Evolutionary conservation across 345 rosid species (phyloP).

Genomic region (Pelargonium nanum): DNA sequence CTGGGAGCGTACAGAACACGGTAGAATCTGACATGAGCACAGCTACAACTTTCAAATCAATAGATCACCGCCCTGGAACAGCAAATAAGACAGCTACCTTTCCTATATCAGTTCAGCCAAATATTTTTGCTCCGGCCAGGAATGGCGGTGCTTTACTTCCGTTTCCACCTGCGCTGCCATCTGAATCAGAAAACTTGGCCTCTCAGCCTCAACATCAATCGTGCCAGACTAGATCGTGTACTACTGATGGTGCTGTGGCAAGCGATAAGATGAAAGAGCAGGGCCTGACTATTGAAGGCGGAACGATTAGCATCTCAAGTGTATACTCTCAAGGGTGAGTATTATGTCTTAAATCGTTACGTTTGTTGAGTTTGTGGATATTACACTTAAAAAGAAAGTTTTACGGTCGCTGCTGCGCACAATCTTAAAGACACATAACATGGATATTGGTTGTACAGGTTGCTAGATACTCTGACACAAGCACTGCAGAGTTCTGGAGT

Average conservation of each 20-base stretch:
- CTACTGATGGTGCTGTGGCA: conserved; percentile 24
- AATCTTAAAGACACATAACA: background rate
- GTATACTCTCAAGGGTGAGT: conserved; percentile 82
- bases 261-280: conserved; percentile 38
- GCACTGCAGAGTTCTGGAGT: conserved; percentile 83
- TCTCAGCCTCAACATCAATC: conserved; percentile 24
- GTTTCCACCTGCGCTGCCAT: conserved; percentile 21
- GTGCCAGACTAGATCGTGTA: conserved; percentile 18
- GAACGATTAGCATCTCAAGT: conserved; percentile 76
- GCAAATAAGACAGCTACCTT: conserved; percentile 34
- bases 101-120: conserved; percentile 55
- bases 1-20: conserved; percentile 28
- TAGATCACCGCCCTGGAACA: conserved; percentile 31
- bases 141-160: conserved; percentile 27
- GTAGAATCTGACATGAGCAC: conserved; percentile 31
- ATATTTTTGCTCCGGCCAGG: conserved; percentile 30
- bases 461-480: conserved; percentile 63
- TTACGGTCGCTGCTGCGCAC: no score
- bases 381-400: background rate
- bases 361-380: background rate
- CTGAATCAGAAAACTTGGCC: conserved; percentile 28
- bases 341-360: background rate
- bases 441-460: conserved; percentile 30
- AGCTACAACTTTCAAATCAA: conserved; percentile 25
- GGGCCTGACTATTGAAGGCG: conserved; percentile 51